Evolutionary conservation across 257 asterid genomes (phyloP).

Genomic region (Petrea volubilis): DNA sequence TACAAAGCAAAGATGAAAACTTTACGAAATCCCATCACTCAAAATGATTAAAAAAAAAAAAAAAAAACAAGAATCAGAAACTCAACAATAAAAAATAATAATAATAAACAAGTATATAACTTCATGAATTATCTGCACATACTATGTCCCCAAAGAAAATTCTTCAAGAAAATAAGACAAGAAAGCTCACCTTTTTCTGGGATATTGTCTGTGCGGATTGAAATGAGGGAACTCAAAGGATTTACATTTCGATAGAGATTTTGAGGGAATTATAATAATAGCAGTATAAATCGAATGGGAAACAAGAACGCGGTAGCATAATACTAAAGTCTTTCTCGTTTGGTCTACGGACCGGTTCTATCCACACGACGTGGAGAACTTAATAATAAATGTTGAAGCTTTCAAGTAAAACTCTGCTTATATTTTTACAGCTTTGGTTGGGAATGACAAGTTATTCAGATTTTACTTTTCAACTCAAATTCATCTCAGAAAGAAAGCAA

Average conservation of each 20-base stretch:
- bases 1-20: not conserved
- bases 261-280: not conserved
- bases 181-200: constrained; percentile 6
- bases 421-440: too few species aligned
- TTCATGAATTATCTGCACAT: not conserved
- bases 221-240: not conserved
- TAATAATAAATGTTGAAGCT: too few species aligned
- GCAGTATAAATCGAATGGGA: not conserved
- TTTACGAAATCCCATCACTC: constrained; percentile 8
- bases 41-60: not conserved
- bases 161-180: not conserved
- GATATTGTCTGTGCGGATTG: not conserved
- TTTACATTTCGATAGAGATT: not conserved
- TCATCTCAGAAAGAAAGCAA: too few species aligned
- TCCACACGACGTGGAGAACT: too few species aligned
- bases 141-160: not conserved
- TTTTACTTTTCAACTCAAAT: too few species aligned
- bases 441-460: too few species aligned
- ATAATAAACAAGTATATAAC: not conserved
- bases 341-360: not conserved
- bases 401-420: too few species aligned
- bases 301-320: not conserved
- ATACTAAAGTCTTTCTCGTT: not conserved
- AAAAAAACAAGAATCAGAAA: constrained; percentile 1
- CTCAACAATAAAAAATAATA: not conserved